phyloP scores from a whole-genome alignment of 176 grass and related monocot genomes.

The Aegilops bicornis region DNA sequence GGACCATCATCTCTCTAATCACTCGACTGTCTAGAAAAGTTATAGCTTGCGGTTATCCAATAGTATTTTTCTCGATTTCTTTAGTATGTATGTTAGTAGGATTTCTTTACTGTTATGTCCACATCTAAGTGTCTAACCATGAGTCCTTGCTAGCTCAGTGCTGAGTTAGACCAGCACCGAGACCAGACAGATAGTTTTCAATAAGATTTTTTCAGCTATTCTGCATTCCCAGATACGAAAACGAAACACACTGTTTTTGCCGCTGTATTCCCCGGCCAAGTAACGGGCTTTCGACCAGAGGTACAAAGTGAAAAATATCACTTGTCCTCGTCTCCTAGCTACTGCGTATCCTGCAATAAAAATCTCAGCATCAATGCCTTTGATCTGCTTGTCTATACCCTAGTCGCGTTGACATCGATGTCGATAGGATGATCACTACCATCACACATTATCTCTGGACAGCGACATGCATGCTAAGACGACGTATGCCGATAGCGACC shows the following conservation, averaged over 20 bases:
- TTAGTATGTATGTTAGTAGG: not conserved
- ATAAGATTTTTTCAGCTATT: no score
- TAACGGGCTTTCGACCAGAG: no score
- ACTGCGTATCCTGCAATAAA: not conserved
- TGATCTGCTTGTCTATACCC: conserved; percentile 15
- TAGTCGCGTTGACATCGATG: not conserved
- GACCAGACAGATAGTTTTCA: not conserved
- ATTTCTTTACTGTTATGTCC: not conserved
- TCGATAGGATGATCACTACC: conserved; percentile 9
- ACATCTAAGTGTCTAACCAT: no score
- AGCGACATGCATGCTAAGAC: conserved; percentile 1
- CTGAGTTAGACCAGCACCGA: not conserved
- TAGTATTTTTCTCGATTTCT: not conserved
- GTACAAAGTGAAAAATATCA: not conserved
- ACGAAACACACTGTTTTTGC: no score
- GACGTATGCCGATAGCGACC: not conserved
- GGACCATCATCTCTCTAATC: no score
- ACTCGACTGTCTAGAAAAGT: not conserved
- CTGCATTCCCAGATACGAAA: no score
- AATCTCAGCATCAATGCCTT: conserved; percentile 32
- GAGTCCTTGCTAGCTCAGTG: not conserved
- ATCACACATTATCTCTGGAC: not conserved
- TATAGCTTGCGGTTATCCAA: not conserved
- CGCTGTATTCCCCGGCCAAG: no score
- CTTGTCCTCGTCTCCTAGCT: not conserved